Conservation (phyloP, 2,329 filamentous ascomycete species). For the Arthroderma sp. region DNA sequence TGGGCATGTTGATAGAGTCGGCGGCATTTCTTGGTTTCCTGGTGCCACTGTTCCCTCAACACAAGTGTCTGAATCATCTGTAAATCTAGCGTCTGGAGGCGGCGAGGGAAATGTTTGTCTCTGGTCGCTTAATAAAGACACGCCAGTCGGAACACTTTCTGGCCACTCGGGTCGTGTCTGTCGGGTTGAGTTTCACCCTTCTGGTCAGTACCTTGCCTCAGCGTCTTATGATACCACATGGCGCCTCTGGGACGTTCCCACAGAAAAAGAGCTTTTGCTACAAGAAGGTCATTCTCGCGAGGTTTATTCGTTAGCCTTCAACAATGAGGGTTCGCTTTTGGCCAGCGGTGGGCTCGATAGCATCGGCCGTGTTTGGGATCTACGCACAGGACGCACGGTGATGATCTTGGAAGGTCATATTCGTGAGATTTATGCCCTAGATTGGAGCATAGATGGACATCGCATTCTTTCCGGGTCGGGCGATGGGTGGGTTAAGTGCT, state of each 20-base stretch:
- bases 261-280: slow-evolving; percentile 65
- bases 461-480: slow-evolving; percentile 85
- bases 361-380: slow-evolving; percentile 89
- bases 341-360: slow-evolving; percentile 90
- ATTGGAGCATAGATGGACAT: slow-evolving; percentile 85
- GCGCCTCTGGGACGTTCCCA: slow-evolving; percentile 89
- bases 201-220: slow-evolving; percentile 75
- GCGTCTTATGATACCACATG: slow-evolving; percentile 94
- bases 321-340: slow-evolving; percentile 75
- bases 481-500: slow-evolving; percentile 95
- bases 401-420: slow-evolving; percentile 94
- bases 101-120: slow-evolving; percentile 78
- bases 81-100: slow-evolving; percentile 83
- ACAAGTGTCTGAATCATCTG: slow-evolving; percentile 55
- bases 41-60: slow-evolving; percentile 59
- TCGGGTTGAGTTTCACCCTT: slow-evolving; percentile 87
- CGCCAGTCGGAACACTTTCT: slow-evolving; percentile 64
- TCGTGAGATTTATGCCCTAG: slow-evolving; percentile 80
- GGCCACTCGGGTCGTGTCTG: slow-evolving; percentile 83
- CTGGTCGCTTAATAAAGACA: slow-evolving; percentile 80
- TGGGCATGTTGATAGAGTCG: slow-evolving; percentile 79
- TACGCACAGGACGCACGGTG: slow-evolving; percentile 80
- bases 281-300: slow-evolving; percentile 94
- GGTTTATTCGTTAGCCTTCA: slow-evolving; percentile 83
- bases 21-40: slow-evolving; percentile 82